phyloP scores from a whole-genome alignment of 306 rosid genomes.

The Prinsepia uniflora region DNA sequence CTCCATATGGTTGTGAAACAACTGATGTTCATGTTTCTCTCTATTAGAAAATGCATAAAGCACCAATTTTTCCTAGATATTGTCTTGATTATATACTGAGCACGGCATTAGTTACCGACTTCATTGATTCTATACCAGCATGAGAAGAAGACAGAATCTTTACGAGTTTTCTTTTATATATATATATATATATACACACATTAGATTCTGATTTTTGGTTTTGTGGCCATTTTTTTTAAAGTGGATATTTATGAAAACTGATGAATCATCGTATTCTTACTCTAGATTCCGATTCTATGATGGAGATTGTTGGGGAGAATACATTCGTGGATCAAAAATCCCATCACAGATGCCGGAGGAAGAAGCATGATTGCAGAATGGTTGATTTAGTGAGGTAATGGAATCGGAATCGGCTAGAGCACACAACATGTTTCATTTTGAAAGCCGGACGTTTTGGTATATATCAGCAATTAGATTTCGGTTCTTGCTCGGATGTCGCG shows the following conservation, averaged over 20 bases:
- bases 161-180: background rate
- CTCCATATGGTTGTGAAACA: no score
- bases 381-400: conserved; percentile 58
- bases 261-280: conserved; percentile 25
- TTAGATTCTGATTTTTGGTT: conserved; percentile 20
- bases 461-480: background rate
- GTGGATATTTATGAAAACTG: conserved; percentile 12
- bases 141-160: background rate
- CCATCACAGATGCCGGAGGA: conserved; percentile 89
- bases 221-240: conserved; percentile 13
- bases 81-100: no score
- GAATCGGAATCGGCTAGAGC: background rate
- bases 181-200: background rate
- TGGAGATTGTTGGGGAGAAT: conserved; percentile 93
- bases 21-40: no score
- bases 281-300: conserved; percentile 54
- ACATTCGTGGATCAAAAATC: conserved; percentile 73
- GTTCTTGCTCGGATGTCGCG: background rate
- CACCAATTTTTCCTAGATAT: no score
- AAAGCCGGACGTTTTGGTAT: background rate
- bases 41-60: no score
- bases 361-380: conserved; percentile 91
- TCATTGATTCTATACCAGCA: no score
- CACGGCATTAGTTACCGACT: no score
- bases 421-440: background rate